Evolutionary conservation across 345 rosid species (phyloP).

Genomic region (thale cress (Arabidopsis thaliana)): TAIR10.1 NC_003070.9:8250001-8250500

Average conservation of each 20-base stretch:
- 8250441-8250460: conserved; percentile 91
- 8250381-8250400: conserved; percentile 90
- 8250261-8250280: conserved; percentile 70
- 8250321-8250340: conserved; percentile 98
- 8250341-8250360: conserved; percentile 89
- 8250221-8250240: conserved; percentile 60
- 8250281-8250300: conserved; percentile 69
- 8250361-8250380: conserved; percentile 95
- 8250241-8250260: conserved; percentile 69
- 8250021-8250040: conserved; percentile 2
- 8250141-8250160: conserved; percentile 84
- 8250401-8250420: conserved; percentile 84
- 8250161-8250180: conserved; percentile 91
- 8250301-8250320: conserved; percentile 92
- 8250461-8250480: conserved; percentile 84
- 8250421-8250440: conserved; percentile 89
- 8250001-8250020: conserved; percentile 17
- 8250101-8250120: conserved; percentile 74
- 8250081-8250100: conserved; percentile 74
- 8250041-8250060: conserved; percentile 48
- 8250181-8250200: conserved; percentile 54
- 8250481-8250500: conserved; percentile 74
- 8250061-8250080: conserved; percentile 95
- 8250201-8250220: conserved; percentile 66
- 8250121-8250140: conserved; percentile 93